These are phyloP conservation scores for Athelia psychrophila DNA, from an alignment of 1,284 basidiomycete species.

Conservation along the genomic window DNA sequence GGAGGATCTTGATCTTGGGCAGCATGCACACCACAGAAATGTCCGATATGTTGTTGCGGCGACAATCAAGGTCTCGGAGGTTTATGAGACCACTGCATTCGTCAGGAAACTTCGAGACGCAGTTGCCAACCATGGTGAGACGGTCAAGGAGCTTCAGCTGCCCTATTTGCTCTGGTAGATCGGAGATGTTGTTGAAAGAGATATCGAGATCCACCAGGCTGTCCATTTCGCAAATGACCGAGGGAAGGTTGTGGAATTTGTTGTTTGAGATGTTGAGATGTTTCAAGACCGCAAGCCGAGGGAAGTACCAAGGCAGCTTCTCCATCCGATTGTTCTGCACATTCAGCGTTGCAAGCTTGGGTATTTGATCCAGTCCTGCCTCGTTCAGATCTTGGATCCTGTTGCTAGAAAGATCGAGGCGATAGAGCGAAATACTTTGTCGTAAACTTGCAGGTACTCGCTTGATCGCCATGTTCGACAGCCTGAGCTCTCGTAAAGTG, in stretches of 20 bases:
- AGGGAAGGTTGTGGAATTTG: slow-evolving; percentile 83
- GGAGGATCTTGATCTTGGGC: slow-evolving; percentile 65
- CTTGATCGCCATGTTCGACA: slow-evolving; percentile 96
- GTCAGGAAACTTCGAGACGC: slow-evolving; percentile 74
- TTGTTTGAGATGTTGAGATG: slow-evolving; percentile 97
- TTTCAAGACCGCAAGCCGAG: slow-evolving; percentile 68
- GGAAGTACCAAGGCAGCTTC: slow-evolving; percentile 84
- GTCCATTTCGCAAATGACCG: slow-evolving; percentile 74
- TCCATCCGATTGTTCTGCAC: slow-evolving; percentile 94
- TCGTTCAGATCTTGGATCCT: slow-evolving; percentile 90
- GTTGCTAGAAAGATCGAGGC: slow-evolving; percentile 93
- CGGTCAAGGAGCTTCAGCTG: slow-evolving; percentile 68
- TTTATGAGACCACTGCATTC: slow-evolving; percentile 61
- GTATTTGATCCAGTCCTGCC: slow-evolving; percentile 78
- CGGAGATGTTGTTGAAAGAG: slow-evolving; percentile 90
- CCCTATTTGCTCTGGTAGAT: slow-evolving; percentile 82
- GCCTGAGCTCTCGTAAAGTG: slow-evolving; percentile 79
- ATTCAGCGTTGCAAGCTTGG: slow-evolving; percentile 71
- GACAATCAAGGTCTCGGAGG: slow-evolving; percentile 76
- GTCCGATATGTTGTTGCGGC: slow-evolving; percentile 81
- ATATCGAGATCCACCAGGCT: slow-evolving; percentile 86
- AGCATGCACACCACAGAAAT: slow-evolving; percentile 68
- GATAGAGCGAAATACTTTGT: slow-evolving; percentile 72
- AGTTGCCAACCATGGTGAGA: slow-evolving; percentile 89
- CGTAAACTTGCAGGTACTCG: slow-evolving; percentile 86